Percentiles rank a stretch among this genome's conserved stretches.
Evolutionary conservation across 2,329 filamentous ascomycete species (phyloP).

Genomic region (Neonectria coccinea): DNA sequence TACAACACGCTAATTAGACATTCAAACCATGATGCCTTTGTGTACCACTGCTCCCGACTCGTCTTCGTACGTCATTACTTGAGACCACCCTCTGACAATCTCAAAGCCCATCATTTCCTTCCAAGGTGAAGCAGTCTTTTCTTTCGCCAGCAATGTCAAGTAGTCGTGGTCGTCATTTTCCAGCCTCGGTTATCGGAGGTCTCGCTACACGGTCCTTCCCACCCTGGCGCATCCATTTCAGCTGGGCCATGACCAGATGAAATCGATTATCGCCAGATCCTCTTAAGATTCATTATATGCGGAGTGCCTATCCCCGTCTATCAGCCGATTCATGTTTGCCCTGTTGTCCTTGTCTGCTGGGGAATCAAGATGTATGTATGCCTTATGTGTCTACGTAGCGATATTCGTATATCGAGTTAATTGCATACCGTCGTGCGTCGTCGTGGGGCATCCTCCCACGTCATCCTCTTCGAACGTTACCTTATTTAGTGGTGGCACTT

Average conservation of each 20-base stretch:
- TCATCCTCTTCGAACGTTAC: slow-evolving; percentile 38
- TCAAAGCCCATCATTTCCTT: not conserved
- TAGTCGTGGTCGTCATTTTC: not conserved
- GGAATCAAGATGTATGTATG: slow-evolving; percentile 3
- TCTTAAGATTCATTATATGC: not conserved
- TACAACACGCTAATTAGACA: not conserved
- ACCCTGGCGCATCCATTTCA: slow-evolving; percentile 8
- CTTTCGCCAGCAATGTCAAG: not conserved
- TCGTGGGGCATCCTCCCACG: slow-evolving; percentile 43
- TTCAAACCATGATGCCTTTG: not conserved
- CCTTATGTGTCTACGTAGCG: slow-evolving; percentile 14
- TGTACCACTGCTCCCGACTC: not conserved
- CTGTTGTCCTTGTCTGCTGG: not conserved
- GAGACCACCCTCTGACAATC: not conserved
- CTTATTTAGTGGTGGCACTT: slow-evolving; percentile 10
- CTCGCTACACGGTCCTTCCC: slow-evolving; percentile 4
- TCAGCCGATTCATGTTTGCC: not conserved
- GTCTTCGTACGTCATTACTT: not conserved
- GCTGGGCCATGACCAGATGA: not conserved
- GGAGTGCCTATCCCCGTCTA: not conserved
- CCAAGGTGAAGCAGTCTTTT: not conserved
- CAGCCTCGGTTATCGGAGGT: not conserved
- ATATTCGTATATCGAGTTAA: slow-evolving; percentile 25
- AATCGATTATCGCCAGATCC: not conserved
- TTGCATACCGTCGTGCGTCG: slow-evolving; percentile 19